phyloP scores from a whole-genome alignment of 2,329 filamentous ascomycete species.

The Fusarium sp. region DNA sequence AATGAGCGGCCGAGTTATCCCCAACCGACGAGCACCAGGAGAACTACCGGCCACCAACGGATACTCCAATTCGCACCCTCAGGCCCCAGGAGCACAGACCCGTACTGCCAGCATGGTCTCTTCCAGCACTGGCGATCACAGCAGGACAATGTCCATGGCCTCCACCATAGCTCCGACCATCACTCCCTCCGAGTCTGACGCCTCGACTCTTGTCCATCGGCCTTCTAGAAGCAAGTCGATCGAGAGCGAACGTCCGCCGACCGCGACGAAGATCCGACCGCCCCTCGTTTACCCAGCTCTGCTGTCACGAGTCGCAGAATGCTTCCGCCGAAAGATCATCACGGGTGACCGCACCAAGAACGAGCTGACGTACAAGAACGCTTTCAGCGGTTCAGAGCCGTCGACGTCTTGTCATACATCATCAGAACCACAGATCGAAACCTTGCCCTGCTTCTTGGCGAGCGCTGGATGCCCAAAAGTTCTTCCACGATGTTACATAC shows the following conservation, averaged over 20 bases:
- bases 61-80: constrained; percentile 52
- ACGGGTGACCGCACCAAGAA: constrained; percentile 94
- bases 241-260: constrained; percentile 68
- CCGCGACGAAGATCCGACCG: constrained; percentile 71
- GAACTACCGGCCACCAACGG: constrained; percentile 55
- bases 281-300: constrained; percentile 95
- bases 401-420: constrained; percentile 95
- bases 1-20: constrained; percentile 92
- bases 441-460: constrained; percentile 90
- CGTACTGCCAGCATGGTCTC: constrained; percentile 73
- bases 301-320: constrained; percentile 91
- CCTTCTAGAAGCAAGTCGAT: constrained; percentile 69
- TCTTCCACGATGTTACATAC: constrained; percentile 99
- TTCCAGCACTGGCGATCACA: constrained; percentile 62
- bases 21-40: constrained; percentile 69
- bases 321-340: constrained; percentile 89
- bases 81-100: constrained; percentile 66
- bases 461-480: constrained; percentile 96
- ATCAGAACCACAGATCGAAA: constrained; percentile 98
- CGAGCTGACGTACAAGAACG: constrained; percentile 95
- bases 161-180: constrained; percentile 82
- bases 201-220: constrained; percentile 62
- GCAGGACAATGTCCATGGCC: constrained; percentile 90
- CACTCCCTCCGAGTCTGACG: constrained; percentile 69
- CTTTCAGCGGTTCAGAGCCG: constrained; percentile 96